These are phyloP conservation scores for Fulvia fulva DNA, from an alignment of 2,329 filamentous ascomycete genomes.

Conservation along the genomic window DNA sequence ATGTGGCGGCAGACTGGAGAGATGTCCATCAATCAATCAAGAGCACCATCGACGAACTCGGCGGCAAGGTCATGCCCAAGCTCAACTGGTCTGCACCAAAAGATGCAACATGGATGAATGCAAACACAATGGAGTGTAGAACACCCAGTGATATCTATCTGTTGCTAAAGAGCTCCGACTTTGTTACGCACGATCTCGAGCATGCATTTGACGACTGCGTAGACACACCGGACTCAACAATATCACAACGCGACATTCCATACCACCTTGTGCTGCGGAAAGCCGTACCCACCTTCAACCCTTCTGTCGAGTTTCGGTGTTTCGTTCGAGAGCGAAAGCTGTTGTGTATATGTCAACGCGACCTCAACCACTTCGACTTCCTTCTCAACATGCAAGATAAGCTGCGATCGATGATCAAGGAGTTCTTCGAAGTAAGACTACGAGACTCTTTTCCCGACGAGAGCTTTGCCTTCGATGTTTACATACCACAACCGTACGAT, in stretches of 20 bases:
- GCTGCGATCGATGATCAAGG: conserved; percentile 64
- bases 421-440: conserved; percentile 73
- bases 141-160: conserved; percentile 89
- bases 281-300: conserved; percentile 75
- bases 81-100: conserved; percentile 97
- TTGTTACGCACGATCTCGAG: conserved; percentile 88
- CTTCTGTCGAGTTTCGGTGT: conserved; percentile 88
- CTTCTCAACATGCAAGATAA: conserved; percentile 63
- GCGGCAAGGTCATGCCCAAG: conserved; percentile 84
- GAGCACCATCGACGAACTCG: conserved; percentile 71
- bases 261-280: conserved; percentile 84
- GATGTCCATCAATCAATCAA: conserved; percentile 75
- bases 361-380: conserved; percentile 87
- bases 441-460: conserved; percentile 76
- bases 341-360: conserved; percentile 80
- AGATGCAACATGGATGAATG: conserved; percentile 86
- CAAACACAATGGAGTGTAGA: conserved; percentile 87
- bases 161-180: conserved; percentile 89
- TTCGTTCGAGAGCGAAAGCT: conserved; percentile 82
- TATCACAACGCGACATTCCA: conserved; percentile 48
- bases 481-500: conserved; percentile 72
- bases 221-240: conserved; percentile 31
- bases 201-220: conserved; percentile 80
- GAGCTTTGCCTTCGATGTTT: conserved; percentile 87
- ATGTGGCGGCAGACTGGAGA: conserved; percentile 52